These are phyloP conservation scores for Brassica juncea DNA, from an alignment of 345 rosid species.

Conservation along the genomic window DNA sequence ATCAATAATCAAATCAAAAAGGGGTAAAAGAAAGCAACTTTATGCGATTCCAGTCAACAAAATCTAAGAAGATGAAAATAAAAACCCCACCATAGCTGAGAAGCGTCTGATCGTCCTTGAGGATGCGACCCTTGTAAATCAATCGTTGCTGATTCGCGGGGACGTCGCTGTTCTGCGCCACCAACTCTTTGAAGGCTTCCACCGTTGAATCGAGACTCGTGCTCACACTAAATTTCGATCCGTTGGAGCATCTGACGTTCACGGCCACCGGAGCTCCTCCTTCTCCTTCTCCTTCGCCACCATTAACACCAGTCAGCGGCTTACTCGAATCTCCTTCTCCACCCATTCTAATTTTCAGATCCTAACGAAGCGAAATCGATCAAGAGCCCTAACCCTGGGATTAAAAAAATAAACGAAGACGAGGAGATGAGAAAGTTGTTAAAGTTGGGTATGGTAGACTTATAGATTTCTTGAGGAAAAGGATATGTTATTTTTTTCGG, in stretches of 20 bases:
- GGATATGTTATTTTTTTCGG: neutral
- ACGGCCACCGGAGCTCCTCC: conserved; percentile 46
- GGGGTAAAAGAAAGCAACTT: too few relatives aligned
- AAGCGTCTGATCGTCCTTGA: conserved; percentile 75
- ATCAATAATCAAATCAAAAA: too few relatives aligned
- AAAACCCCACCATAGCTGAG: conserved; percentile 57
- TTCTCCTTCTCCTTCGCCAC: neutral
- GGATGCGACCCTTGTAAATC: conserved; percentile 84
- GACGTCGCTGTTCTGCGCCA: conserved; percentile 61
- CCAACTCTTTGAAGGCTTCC: conserved; percentile 54
- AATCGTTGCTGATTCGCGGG: conserved; percentile 76
- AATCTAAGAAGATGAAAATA: neutral
- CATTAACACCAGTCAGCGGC: conserved; percentile 27
- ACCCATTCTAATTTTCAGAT: conserved; percentile 34
- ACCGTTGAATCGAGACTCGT: conserved; percentile 58
- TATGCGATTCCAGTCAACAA: too few relatives aligned
- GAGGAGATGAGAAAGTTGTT: neutral
- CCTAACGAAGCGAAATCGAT: neutral
- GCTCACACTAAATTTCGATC: conserved; percentile 56
- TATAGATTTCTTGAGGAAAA: neutral
- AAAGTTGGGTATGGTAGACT: neutral
- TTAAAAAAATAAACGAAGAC: neutral
- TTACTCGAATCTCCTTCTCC: conserved; percentile 70
- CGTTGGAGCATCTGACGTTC: conserved; percentile 65
- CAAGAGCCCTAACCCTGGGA: neutral